Base-by-base conservation (phyloP, 2,329 filamentous ascomycete species). In the Penicillium sp. region DNA sequence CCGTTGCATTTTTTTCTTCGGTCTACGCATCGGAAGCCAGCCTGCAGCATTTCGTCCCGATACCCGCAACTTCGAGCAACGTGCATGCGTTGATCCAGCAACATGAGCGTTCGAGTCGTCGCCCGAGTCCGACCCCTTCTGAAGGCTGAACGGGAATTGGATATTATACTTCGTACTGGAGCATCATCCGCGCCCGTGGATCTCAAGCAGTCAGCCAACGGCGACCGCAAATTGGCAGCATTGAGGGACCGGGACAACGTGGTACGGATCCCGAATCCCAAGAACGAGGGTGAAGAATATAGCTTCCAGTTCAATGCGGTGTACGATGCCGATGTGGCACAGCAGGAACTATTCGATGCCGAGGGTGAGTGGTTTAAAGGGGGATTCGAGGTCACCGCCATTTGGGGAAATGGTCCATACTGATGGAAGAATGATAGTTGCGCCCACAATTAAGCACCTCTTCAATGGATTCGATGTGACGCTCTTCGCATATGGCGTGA, bases 301-400 rank as follows among this genome's bases (percentile, higher is more conserved):
- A 92, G 90, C 53, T 99, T 98, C 74, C 86, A 93, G 52, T 98
- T 98, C 82, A 96, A 95, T 80, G 86, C 90, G 65, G 93, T 98
- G 54, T 98, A 96, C 75, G 91, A 91, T 69, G 85, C 88, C 67
- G 76, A 83, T 35, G 88, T 90, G 16, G 86, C 90, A 9, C 93
- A 99, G 74, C 91, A 96, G 75, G 85, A 90, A 62, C 78, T 99
- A 56, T 99, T 96, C 73, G 90, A 93, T 62, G 85, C 88, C 37
- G 93, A 98, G 85, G 91, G 92, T 92, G 81, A 67, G 81, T 74
- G 54, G n/a, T 42, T 43, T 13, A 26, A 44, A 9, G 16, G 10
- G 26, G 14, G 14, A 16, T 10, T 27, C 14, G 21, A 26, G 21
- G n/a, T 19, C 39, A 42, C 39, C 39, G 39, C 29, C 23, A 48